Base-by-base conservation (phyloP, 2,329 filamentous ascomycete species). In the Alternaria postmessia region DNA sequence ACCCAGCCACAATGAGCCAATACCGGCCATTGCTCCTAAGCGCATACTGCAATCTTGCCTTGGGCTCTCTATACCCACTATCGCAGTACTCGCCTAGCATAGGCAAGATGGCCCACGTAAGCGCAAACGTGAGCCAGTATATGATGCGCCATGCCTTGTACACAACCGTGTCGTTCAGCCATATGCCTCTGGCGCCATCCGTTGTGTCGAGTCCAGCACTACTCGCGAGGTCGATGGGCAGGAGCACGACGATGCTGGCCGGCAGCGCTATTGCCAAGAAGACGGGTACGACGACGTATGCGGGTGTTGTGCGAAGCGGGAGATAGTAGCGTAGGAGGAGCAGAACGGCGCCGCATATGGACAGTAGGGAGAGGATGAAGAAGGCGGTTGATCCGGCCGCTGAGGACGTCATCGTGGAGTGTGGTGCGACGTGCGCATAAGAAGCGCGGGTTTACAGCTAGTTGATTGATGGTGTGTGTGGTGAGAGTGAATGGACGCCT, bases 211-310 rank as follows among this genome's bases (percentile, higher is more conserved):
- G 88, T 48, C 88, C 86, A 22, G 92, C 90, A 74, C 88, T 94
- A 7, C 94, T 97, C 1, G 94, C 94, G 67, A 99, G 88, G 79
- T 99, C 95, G 78, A 99, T 96, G 5, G 95, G 95, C 7, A 99
- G 93, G 22, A 99, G 87, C 24, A 99, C 84, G 24, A 98, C 88
- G 73, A 96, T 94, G 78, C 91, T 94, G 47, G 93, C 92, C 11
- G 95, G 96, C 6, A 99, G 87, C 74, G 92, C 94, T 69, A 99
- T 86, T n/a, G 94, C 93, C 68, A 99, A 91, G 82, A 99, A 99
- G 63, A 99, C 93, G 36, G 95, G 94, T 2, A 97, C 86, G 51
- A 93, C 86, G 51, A 98, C 89, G 79, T 96, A 97, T 61, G 90
- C 92, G 1, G 95, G 94, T 1, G 95, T 98, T 7, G 90, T 89